Evolutionary conservation across 1,284 basidiomycete species (phyloP), one percentile per base, ranked within the genome.

Genomic region (Xerocomus amazonicus): DNA sequence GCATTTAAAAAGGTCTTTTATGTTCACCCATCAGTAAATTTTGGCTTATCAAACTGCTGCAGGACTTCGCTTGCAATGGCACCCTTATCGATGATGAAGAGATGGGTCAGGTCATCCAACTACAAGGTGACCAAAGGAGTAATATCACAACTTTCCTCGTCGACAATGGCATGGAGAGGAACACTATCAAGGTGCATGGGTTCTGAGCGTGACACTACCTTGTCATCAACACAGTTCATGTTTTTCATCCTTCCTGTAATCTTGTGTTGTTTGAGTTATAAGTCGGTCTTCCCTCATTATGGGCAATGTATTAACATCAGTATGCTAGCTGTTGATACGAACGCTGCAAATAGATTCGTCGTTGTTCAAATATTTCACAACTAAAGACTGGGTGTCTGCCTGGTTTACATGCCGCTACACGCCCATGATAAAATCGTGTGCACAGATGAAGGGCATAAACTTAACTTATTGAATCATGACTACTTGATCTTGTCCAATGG

Each of bases 1-100:
- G 94, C 92, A 19, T 98, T 99, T 81, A 99, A 99, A 84, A 97
- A 96, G 84, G 90, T 86, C 57, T 46, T 52, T 56, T 47, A n/a
- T 45, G 12, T 3, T 3, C 14, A 35, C 60, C 31, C 29, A 52
- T 56, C 7, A 27, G 9, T 9, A 9, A 19, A 34, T 27, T 13
- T 34, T 46, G 26, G 48, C 51, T 53, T 3, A 56, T 47, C 23
- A 16, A 23, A 19, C 9, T 36, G 23, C 65, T 16, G 3, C 14
- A 97, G 91, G 94, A 97, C 78, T 98, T 99, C 64, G 97, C 97
- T 56, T 99, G 97, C 80, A 99, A 99, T 76, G 97, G 97, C 59
- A 97, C 91, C 56, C 81, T 99, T 64, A 92, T 97, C 61, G 92
- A 97, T 57, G 93, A 97, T 76, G 90, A 92, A 73, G 93, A 97